Conservation (phyloP, 139 green algal genomes). For the Closterium sp. region DNA sequence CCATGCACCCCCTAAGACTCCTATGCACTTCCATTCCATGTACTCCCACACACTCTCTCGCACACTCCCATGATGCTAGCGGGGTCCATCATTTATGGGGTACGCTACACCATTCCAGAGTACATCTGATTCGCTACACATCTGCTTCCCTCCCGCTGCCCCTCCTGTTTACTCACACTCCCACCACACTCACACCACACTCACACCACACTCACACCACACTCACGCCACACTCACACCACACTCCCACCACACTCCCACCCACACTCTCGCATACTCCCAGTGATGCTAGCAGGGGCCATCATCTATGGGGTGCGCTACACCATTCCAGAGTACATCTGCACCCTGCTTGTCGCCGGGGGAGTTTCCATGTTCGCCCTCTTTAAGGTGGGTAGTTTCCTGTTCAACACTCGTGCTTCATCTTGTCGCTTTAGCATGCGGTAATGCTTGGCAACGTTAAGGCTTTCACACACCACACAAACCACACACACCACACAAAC, state of each 20-base stretch:
- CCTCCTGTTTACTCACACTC: too few relatives aligned
- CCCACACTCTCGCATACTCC: background rate
- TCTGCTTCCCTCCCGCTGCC: too few relatives aligned
- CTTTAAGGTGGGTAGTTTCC: conserved; percentile 54
- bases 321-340: conserved; percentile 80
- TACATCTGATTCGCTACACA: too few relatives aligned
- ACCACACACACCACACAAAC: too few relatives aligned
- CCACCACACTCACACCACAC: too few relatives aligned
- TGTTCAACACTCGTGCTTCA: too few relatives aligned
- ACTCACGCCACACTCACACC: background rate
- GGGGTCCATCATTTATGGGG: conserved; percentile 79
- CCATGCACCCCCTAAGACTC: background rate
- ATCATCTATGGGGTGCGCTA: conserved; percentile 84
- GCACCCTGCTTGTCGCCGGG: conserved; percentile 76
- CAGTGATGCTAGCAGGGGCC: conserved; percentile 90
- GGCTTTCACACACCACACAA: too few relatives aligned
- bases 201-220: too few relatives aligned
- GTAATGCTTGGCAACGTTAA: too few relatives aligned
- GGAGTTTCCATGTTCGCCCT: conserved; percentile 79
- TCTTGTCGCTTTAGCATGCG: too few relatives aligned
- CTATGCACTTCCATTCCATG: background rate
- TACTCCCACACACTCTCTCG: too few relatives aligned
- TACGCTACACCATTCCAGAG: conserved; percentile 78
- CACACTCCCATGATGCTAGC: conserved; percentile 82
- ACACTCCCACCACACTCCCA: background rate